Evolutionary conservation across 2,329 filamentous ascomycete species (phyloP), one percentile per base, ranked within the genome.

Genomic region (Juglanconis sp.): DNA sequence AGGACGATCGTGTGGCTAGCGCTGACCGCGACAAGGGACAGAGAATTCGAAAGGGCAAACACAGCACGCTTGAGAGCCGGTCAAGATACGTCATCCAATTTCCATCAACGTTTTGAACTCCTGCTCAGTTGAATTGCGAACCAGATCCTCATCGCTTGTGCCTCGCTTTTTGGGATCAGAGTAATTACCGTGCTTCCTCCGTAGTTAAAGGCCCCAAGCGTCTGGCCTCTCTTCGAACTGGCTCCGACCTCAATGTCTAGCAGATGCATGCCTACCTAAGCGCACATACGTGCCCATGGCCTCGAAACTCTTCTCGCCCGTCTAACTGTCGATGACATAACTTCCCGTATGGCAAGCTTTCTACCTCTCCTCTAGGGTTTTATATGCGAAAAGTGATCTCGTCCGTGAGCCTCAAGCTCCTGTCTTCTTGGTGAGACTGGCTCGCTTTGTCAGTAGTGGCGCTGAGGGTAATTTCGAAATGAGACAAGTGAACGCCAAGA

Each of bases 171-270:
- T 2, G 73, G 73, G 58, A 72, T 75, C 10, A 77, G 48, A 47
- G 74, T 70, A 47, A 77, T 75, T 7, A 78, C 74, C 3, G 76
- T 77, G 57, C 73, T 76, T 35, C 76, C 76, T 32, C 76, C 76
- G 53, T 77, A 78, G 11, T 71, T 68, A 56, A 78, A 78, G 5
- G 69, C 68, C 4, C 76, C 76, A 30, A 77, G 60, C 64, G 75
- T 76, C 60, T 77, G 71, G 1, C 75, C 76, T 54, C 75, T 64
- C 53, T 67, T 61, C 30, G 77, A 68, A 5, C 69, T 63, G 7
- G 65, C 65, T 1, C 73, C 75, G 7, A 65, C 53, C 34, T 67
- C 65, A n/a, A 75, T 65, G 32, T 71, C 75, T 13, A 77, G 69
- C 35, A 76, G 65, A 59, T 77, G 75, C 75, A 77, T 77, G 30